Percentiles rank a stretch among this genome's conserved stretches.
Conservation (phyloP, 257 asterid species). For the Plantago major region DNA sequence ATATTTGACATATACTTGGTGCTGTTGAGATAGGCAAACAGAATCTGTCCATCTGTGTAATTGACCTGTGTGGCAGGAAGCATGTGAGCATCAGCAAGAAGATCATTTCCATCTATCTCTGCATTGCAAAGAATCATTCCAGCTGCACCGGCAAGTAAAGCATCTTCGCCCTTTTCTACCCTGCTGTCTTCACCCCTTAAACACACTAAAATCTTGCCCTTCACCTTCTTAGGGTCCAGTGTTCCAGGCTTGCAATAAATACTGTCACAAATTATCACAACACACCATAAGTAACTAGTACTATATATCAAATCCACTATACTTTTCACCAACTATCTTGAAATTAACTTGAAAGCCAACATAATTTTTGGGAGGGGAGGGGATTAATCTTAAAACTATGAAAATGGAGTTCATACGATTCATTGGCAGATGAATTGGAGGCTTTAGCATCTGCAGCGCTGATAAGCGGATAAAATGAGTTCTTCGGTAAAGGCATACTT, state of each 20-base stretch:
- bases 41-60: conserved; percentile 35
- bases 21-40: conserved; percentile 36
- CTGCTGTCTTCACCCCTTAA: conserved; percentile 33
- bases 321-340: no score
- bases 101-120: conserved; percentile 13
- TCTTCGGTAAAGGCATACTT: conserved; percentile 25
- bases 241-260: conserved; percentile 30
- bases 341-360: no score
- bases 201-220: conserved; percentile 62
- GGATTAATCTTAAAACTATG: no score
- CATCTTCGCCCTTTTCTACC: conserved; percentile 36
- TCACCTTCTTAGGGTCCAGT: conserved; percentile 38
- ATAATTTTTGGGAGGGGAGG: no score
- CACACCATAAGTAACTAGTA: background rate
- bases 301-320: background rate
- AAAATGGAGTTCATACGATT: conserved; percentile 35
- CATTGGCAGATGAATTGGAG: conserved; percentile 22
- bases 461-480: conserved; percentile 33
- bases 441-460: conserved; percentile 30
- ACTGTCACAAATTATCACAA: conserved; percentile 26
- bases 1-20: conserved; percentile 26
- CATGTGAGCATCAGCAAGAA: conserved; percentile 33
- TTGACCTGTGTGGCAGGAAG: conserved; percentile 53
- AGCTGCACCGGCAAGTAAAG: conserved; percentile 48
- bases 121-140: conserved; percentile 61